Evolutionary conservation across 164 flowering plant genomes (phyloP).

Genomic region (Macadamia integrifolia): DNA sequence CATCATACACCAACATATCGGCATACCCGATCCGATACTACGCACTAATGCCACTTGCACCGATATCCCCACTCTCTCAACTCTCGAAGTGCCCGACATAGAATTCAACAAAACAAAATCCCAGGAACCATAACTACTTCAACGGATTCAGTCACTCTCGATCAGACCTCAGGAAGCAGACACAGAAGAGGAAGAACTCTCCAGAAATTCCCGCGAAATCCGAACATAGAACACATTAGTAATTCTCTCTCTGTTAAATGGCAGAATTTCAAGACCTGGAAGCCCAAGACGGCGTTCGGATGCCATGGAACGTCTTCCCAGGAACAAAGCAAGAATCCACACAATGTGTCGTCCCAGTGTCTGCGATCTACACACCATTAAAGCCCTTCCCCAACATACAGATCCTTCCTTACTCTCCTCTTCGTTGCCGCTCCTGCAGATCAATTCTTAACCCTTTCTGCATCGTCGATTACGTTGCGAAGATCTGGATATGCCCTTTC

Average conservation of each 20-base stretch:
- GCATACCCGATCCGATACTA: too few species aligned
- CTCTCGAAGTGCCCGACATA: too few species aligned
- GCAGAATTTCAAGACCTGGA: slow-evolving; percentile 79
- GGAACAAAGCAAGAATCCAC: slow-evolving; percentile 69
- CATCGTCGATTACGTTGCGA: slow-evolving; percentile 65
- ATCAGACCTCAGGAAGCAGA: too few species aligned
- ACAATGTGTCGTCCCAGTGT: slow-evolving; percentile 60
- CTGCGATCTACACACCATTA: slow-evolving; percentile 82
- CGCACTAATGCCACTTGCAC: too few species aligned
- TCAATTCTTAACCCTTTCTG: slow-evolving; percentile 86
- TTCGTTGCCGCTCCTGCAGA: slow-evolving; percentile 81
- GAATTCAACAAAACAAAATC: too few species aligned
- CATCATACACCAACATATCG: too few species aligned
- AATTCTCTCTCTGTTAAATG: slow-evolving; percentile 25
- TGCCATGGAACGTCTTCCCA: slow-evolving; percentile 96
- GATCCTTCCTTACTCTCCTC: slow-evolving; percentile 66
- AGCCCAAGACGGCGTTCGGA: slow-evolving; percentile 71
- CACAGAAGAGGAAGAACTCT: too few species aligned
- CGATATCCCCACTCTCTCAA: too few species aligned
- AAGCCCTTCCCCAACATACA: slow-evolving; percentile 44
- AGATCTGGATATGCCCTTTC: slow-evolving; percentile 95
- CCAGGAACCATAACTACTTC: too few species aligned
- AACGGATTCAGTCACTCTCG: too few species aligned
- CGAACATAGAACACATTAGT: too few species aligned
- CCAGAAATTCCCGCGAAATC: too few species aligned